Conservation (phyloP, 23 red algal genomes). For the Agarophyton chilense region DNA sequence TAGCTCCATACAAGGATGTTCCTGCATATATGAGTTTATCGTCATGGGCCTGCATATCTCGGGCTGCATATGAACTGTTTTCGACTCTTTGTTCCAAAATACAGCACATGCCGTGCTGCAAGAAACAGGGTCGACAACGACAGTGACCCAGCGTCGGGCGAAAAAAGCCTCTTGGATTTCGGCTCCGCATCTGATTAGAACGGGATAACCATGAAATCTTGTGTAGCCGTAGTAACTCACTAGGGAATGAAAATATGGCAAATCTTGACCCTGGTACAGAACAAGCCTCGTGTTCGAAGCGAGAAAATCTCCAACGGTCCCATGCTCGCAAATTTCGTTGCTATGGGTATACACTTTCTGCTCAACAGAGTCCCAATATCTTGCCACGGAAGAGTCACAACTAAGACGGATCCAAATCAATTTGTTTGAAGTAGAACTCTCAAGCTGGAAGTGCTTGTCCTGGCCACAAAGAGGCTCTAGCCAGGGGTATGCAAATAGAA, state of each 20-base stretch:
- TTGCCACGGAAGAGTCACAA: neutral
- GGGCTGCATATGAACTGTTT: constrained; percentile 21
- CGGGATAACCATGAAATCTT: neutral
- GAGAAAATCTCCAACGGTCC: constrained; percentile 14
- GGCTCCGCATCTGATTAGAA: neutral
- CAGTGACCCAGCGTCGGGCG: constrained; percentile 7
- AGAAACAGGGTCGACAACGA: constrained; percentile 8
- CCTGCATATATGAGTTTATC: constrained; percentile 25
- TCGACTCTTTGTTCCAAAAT: constrained; percentile 43
- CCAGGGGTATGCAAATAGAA: constrained; percentile 31
- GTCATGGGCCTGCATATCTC: neutral
- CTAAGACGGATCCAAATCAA: neutral
- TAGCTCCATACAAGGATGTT: constrained; percentile 28
- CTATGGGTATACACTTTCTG: neutral
- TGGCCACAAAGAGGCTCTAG: constrained; percentile 37
- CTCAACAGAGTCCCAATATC: constrained; percentile 26
- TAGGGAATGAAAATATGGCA: neutral
- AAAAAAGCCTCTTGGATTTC: neutral
- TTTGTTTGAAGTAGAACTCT: neutral
- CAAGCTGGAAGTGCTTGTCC: constrained; percentile 27
- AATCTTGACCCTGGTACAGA: constrained; percentile 47
- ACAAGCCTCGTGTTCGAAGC: neutral
- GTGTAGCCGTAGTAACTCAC: neutral
- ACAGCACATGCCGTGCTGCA: constrained; percentile 25
- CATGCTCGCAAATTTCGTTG: neutral